A percentile compares a stretch with the other conserved stretches of the same genome.
These are phyloP conservation scores for Dalbergia oliveri DNA, from an alignment of 306 rosid species.

Conservation along the genomic window DNA sequence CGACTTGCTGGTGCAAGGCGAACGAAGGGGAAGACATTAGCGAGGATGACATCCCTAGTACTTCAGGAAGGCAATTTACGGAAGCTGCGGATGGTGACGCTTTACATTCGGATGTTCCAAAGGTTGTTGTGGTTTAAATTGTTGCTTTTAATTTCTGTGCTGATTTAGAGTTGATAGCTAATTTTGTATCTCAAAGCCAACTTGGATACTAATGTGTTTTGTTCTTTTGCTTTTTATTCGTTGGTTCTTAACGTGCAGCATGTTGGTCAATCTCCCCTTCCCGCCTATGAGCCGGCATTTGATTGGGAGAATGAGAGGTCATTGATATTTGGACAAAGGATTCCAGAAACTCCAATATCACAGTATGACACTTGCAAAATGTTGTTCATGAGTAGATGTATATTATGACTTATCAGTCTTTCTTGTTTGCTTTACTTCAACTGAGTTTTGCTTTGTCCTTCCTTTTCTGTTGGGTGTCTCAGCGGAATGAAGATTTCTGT, in stretches of 20 bases:
- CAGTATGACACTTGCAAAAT: constrained; percentile 68
- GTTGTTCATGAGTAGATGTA: neutral
- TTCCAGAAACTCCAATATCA: constrained; percentile 84
- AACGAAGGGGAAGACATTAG: constrained; percentile 81
- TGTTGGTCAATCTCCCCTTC: constrained; percentile 89
- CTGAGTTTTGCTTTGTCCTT: constrained; percentile 41
- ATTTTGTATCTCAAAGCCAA: constrained; percentile 7
- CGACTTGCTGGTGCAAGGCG: constrained; percentile 84
- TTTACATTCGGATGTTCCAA: constrained; percentile 55
- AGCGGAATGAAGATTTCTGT: constrained; percentile 98
- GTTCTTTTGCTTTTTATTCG: neutral
- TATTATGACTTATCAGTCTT: constrained; percentile 4
- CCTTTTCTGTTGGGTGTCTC: constrained; percentile 51
- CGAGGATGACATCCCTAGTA: constrained; percentile 95
- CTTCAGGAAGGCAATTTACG: constrained; percentile 88
- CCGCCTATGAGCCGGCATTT: constrained; percentile 97
- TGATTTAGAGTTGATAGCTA: constrained; percentile 5
- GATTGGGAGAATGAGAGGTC: constrained; percentile 99
- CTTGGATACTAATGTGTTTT: constrained; percentile 14
- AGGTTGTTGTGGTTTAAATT: constrained; percentile 63
- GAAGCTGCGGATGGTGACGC: constrained; percentile 65
- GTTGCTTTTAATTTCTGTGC: constrained; percentile 17
- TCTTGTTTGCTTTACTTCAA: constrained; percentile 32
- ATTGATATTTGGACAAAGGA: constrained; percentile 95
- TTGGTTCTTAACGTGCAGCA: constrained; percentile 62